Evolutionary conservation across 1,284 basidiomycete species (phyloP), one percentile per base, ranked within the genome.

Genomic region (Taiwanofungus camphoratus): DNA sequence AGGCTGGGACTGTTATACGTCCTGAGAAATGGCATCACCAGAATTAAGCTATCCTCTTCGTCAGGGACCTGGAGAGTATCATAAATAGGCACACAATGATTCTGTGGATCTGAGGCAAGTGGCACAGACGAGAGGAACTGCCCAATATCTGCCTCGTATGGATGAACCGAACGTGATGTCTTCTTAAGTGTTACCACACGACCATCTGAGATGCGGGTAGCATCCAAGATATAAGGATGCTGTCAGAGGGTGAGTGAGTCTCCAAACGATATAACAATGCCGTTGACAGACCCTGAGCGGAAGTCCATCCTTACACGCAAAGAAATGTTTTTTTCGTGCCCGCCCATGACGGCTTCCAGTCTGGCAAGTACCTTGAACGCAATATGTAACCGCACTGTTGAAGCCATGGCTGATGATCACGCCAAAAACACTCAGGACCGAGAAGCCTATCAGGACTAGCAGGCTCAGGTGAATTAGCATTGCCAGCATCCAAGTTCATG

Each of bases 1-100:
- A 33, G 16, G 1, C 8, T 8, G 15, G 52, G 52, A 6, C 48
- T 41, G 16, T 56, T 26, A 30, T 44, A 55, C 0, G 11, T 21
- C 9, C 52, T 47, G 2, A 61, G 42, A 1, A 55, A 36, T 1
- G 59, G 58, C 46, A 56, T 53, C 11, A 58, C 58, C 3, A 55
- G 38, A 3, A 55, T 20, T 2, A 34, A 36, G 3, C 31, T 19
- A 9, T 51, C 29, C 3, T 30, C 8, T 13, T 54, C 48, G 2
- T 22, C 9, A 1, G 48, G 42, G 18, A 49, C 53, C 3, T 41
- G 36, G 11, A 55, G 50, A 0, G 49, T 42, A 15, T 56, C 52
- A 2, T 52, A 36, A 8, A 56, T 36, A 3, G 48, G 53, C 6
- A 52, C 48, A 16, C 48, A 52, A 24, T 54, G 53, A 26, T 56